Percentiles rank a stretch among this genome's conserved stretches.
These are phyloP conservation scores for Rubus parviflorus DNA, from an alignment of 306 rosid genomes.

Conservation along the genomic window DNA sequence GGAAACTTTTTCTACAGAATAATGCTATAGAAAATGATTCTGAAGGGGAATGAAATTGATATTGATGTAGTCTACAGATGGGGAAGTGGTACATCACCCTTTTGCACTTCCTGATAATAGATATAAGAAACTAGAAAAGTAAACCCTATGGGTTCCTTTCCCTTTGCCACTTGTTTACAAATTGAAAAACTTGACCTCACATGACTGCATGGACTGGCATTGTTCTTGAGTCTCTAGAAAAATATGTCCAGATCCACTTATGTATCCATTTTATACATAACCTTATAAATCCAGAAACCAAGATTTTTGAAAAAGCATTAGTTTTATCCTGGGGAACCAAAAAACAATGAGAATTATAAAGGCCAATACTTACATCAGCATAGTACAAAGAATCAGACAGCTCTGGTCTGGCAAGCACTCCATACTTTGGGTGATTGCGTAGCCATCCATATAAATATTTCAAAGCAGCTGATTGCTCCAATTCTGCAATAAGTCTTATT, in stretches of 20 bases:
- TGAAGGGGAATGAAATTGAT: too few species aligned
- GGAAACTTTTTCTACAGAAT: not conserved
- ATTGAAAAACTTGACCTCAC: not conserved
- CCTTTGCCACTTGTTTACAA: not conserved
- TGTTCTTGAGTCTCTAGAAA: not conserved
- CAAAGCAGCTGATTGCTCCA: slow-evolving; percentile 87
- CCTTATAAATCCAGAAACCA: not conserved
- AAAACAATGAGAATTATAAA: slow-evolving; percentile 10
- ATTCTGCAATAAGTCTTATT: slow-evolving; percentile 53
- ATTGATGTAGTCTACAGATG: not conserved
- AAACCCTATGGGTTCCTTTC: not conserved
- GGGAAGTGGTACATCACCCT: not conserved
- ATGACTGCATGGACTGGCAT: not conserved
- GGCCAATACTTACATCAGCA: slow-evolving; percentile 76
- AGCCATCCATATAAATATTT: slow-evolving; percentile 89
- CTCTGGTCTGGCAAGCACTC: slow-evolving; percentile 75
- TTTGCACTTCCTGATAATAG: not conserved
- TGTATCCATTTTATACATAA: not conserved
- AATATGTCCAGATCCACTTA: not conserved
- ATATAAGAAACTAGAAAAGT: not conserved
- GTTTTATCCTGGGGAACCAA: not conserved
- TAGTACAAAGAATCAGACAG: slow-evolving; percentile 70
- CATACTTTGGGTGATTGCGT: slow-evolving; percentile 79
- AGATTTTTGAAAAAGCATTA: not conserved
- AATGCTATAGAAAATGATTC: too few species aligned